Evolutionary conservation across 2,329 filamentous ascomycete species (phyloP), one percentile per base, ranked within the genome.

Genomic region (Aspergillus floridensis): DNA sequence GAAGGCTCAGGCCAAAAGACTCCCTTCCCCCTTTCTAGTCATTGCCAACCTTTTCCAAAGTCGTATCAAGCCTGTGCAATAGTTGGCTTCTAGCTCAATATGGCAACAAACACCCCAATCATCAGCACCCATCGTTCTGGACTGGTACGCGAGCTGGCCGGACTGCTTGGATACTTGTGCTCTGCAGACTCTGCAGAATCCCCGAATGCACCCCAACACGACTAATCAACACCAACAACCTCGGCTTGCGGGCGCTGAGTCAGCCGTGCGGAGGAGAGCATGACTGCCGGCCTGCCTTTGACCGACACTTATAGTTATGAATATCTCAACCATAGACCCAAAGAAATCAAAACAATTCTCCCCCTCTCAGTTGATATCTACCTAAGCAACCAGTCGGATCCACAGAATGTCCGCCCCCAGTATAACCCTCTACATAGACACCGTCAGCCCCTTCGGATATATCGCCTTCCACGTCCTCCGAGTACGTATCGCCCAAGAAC

Each of bases 391-490:
- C 26, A 8, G 8, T 8, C 7, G 10, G 26, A 7, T 8, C 26
- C 26, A 8, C 26, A 29, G 26, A 29, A 83, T 83, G 80, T 65
- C 77, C 22, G 73, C 70, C 49, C 77, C 81, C 4, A 81, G 81
- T 66, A 77, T 87, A 55, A 85, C 81, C 0, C 74, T 87, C 14
- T 87, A 83, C 64, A 70, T 87, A 49, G 85, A 87, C 73, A 77
- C 85, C 11, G 79, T 88, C 24, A 83, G 80, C 60, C 85, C 85
- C 0, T 87, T 88, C 70, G 82, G 78, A 1, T 87, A 87, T 65
- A 76, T 86, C 58, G 85, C 82, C 2, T 87, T 85, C 68, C 80
- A 83, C 65, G 72, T 85, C 35, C 70, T 83, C 29, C 76, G 79
- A 69, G 84, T 85, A 74, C 64, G 81, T 51, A 32, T 56, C 48